Evolutionary conservation across 495 filamentous ascomycete genomes (phyloP).

Genomic region (Rhypophila decipiens): DNA sequence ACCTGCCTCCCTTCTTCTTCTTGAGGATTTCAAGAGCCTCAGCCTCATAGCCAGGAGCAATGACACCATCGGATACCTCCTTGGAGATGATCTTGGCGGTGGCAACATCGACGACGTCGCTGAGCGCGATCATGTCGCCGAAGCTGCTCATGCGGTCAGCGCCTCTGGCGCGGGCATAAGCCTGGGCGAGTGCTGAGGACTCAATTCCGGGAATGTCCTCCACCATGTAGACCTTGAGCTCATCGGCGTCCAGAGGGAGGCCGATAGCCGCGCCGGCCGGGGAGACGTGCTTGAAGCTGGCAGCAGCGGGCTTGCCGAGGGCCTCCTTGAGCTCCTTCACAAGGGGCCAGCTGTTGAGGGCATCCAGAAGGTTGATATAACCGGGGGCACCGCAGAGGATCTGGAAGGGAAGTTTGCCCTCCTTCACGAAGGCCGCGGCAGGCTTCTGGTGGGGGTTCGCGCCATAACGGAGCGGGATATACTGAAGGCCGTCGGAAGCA

Average conservation of each 20-base stretch:
- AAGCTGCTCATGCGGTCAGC: slow-evolving; percentile 97
- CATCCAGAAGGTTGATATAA: slow-evolving; percentile 95
- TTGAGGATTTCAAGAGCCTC: slow-evolving; percentile 85
- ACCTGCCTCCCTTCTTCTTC: slow-evolving; percentile 98
- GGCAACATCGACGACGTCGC: slow-evolving; percentile 77
- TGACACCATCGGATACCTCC: slow-evolving; percentile 94
- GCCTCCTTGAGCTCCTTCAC: slow-evolving; percentile 94
- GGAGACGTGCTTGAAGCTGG: slow-evolving; percentile 98
- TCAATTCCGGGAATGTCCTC: slow-evolving; percentile 88
- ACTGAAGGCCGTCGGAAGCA: slow-evolving; percentile 73
- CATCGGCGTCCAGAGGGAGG: slow-evolving; percentile 71
- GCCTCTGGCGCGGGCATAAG: slow-evolving; percentile 90
- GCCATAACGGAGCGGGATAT: slow-evolving; percentile 84
- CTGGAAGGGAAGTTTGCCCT: slow-evolving; percentile 83
- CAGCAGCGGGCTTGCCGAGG: slow-evolving; percentile 81
- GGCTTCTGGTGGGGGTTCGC: slow-evolving; percentile 98
- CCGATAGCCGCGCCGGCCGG: slow-evolving; percentile 94
- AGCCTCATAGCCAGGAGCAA: slow-evolving; percentile 78
- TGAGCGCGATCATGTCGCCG: slow-evolving; percentile 91
- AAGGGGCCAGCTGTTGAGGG: slow-evolving; percentile 91
- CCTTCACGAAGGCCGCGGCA: slow-evolving; percentile 70
- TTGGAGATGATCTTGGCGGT: slow-evolving; percentile 96
- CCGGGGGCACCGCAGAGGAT: slow-evolving; percentile 88
- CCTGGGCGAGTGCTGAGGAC: slow-evolving; percentile 78
- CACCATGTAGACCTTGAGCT: slow-evolving; percentile 97